Conservation (phyloP, 2,329 filamentous ascomycete species). For the Aspergillus ustus region DNA sequence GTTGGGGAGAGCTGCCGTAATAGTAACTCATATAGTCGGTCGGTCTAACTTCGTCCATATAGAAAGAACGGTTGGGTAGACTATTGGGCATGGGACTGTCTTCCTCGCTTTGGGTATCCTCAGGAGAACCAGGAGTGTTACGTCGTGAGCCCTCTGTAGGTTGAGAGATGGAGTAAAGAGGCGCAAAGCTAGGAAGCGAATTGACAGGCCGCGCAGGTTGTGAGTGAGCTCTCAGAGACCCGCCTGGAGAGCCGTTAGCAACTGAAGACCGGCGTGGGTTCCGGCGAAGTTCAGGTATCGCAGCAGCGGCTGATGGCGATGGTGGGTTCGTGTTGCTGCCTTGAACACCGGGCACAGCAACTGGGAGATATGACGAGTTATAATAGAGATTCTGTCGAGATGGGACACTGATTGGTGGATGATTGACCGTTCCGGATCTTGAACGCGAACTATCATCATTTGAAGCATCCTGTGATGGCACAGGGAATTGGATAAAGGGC, state of each 20-base stretch:
- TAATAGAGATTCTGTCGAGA: constrained; percentile 43
- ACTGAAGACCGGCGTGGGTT: constrained; percentile 51
- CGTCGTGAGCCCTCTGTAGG: constrained; percentile 36
- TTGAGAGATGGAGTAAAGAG: constrained; percentile 39
- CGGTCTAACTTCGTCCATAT: constrained; percentile 43
- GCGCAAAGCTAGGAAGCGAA: constrained; percentile 39
- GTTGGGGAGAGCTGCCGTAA: constrained; percentile 48
- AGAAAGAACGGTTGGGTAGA: constrained; percentile 38
- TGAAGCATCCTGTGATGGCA: constrained; percentile 41
- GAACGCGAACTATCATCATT: constrained; percentile 43
- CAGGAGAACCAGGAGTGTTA: constrained; percentile 38
- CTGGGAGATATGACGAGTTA: constrained; percentile 41
- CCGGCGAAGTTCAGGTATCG: constrained; percentile 49
- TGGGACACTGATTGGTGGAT: constrained; percentile 37
- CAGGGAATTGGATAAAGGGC: constrained; percentile 47
- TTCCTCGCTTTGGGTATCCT: constrained; percentile 39
- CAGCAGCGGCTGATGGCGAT: constrained; percentile 47
- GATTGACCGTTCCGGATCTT: constrained; percentile 44
- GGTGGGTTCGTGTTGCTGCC: constrained; percentile 51
- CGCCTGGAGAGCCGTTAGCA: constrained; percentile 47
- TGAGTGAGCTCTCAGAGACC: constrained; percentile 53
- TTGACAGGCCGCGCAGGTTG: constrained; percentile 53
- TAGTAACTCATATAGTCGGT: constrained; percentile 55
- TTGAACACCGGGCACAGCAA: constrained; percentile 41
- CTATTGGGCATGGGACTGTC: constrained; percentile 39